Evolutionary conservation across 345 rosid species (phyloP).

Genomic region (Camelina laxa): DNA sequence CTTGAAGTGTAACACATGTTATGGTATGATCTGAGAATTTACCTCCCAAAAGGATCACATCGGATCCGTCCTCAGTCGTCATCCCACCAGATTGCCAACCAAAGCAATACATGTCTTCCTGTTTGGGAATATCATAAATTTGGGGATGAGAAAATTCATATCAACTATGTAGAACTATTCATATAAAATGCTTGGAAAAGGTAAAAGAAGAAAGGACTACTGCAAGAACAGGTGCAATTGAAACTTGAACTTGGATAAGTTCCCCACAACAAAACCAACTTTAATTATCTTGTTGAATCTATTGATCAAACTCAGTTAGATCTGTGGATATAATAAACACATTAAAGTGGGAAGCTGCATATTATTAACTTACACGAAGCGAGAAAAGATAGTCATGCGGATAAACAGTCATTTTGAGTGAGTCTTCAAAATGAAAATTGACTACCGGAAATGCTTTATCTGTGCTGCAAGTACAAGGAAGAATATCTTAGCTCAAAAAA

Average conservation of each 20-base stretch:
- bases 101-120: constrained; percentile 77
- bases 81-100: constrained; percentile 84
- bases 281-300: neutral
- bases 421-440: constrained; percentile 65
- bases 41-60: constrained; percentile 87
- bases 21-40: constrained; percentile 31
- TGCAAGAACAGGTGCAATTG: too few relatives aligned
- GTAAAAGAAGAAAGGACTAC: too few relatives aligned
- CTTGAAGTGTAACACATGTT: neutral
- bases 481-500: constrained; percentile 20
- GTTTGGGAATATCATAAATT: constrained; percentile 30
- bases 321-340: neutral
- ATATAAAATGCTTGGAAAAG: too few relatives aligned
- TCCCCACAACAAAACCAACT: constrained; percentile 10
- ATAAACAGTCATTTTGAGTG: constrained; percentile 60
- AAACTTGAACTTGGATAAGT: too few relatives aligned
- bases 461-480: constrained; percentile 60
- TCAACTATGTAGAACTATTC: neutral
- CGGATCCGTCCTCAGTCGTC: constrained; percentile 66
- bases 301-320: neutral
- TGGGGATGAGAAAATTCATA: neutral
- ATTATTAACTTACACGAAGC: constrained; percentile 58
- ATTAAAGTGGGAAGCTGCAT: constrained; percentile 12
- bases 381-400: constrained; percentile 83
- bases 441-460: constrained; percentile 74